Base-by-base conservation (phyloP, 2,329 filamentous ascomycete species). In the Trichoderma oligosporum region DNA sequence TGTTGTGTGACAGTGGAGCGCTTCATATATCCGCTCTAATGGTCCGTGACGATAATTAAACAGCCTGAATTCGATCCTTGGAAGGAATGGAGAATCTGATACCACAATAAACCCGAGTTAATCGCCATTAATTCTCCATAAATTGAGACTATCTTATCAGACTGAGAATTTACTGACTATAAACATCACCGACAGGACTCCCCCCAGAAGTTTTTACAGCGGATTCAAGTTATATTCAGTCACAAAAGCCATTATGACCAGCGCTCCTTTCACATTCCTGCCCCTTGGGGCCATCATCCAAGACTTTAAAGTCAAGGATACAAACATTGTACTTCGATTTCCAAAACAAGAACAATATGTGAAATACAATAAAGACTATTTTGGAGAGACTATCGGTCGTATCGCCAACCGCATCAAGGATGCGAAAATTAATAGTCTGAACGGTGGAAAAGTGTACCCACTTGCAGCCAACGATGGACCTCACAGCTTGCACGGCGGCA, bases 331-430 rank as follows among this genome's bases (percentile, higher is more conserved):
- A 20, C 88, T 94, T 64, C 86, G 87, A 53, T 97, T 97, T 75
- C 83, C 88, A 16, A 85, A 81, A 12, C 82, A 88, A 53, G 83
- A 88, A 42, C 82, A 86, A 60, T 97, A 97, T 76, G 81, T 81
- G 62, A 75, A 83, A 64, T 77, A 92, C 78, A 93, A 94, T 75
- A 76, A 73, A 9, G 85, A 89, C 1, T 92, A 85, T 77, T 97
- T 96, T 69, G 93, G 94, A 62, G 92, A 93, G 71, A 97, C 91
- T 42, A 96, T 97, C 70, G 94, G 94, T 56, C 89, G 85, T 54
- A 78, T 86, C 18, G 84, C 91, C 60, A 97, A 97, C 76, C 87
- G 93, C 57, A 84, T 96, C 69, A 82, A 83, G 57, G 78, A 81
- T 67, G 91, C 86, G 24, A 79, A 83, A 63, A 85, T 97, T 69